phyloP scores from a whole-genome alignment of 768 basidiomycete genomes.

The Hysterangium stoloniferum region DNA sequence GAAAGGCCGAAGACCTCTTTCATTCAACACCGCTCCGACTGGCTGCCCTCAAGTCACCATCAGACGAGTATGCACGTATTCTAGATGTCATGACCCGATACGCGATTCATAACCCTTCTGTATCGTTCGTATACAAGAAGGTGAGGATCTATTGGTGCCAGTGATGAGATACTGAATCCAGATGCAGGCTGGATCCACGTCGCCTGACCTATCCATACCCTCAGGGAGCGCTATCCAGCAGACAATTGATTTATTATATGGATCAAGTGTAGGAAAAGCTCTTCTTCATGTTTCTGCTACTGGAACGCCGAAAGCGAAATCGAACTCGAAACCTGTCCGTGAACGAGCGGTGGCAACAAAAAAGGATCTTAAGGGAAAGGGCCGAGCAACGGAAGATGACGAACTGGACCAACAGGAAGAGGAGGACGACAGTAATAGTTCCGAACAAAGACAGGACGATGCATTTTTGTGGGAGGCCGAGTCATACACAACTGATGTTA shows the following conservation, averaged over 20 bases:
- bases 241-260: constrained; percentile 76
- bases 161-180: neutral
- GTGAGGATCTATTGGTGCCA: constrained; percentile 28
- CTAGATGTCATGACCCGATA: constrained; percentile 90
- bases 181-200: constrained; percentile 67
- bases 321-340: neutral
- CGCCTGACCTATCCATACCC: constrained; percentile 79
- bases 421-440: constrained; percentile 18
- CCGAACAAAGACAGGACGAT: constrained; percentile 22
- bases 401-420: constrained; percentile 11
- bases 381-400: constrained; percentile 22
- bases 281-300: constrained; percentile 39
- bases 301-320: neutral
- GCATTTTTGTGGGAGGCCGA: constrained; percentile 62
- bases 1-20: constrained; percentile 90
- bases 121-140: constrained; percentile 91
- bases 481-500: constrained; percentile 75
- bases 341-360: neutral
- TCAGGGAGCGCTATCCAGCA: constrained; percentile 54
- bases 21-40: constrained; percentile 88
- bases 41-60: constrained; percentile 71
- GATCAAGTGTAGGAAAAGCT: constrained; percentile 72
- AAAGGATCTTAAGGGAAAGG: constrained; percentile 5
- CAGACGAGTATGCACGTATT: constrained; percentile 89
- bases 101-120: constrained; percentile 84